Evolutionary conservation across 2,329 filamentous ascomycete genomes (phyloP), one percentile per base, ranked within the genome.

Genomic region (Reticulascus tulasneorum): DNA sequence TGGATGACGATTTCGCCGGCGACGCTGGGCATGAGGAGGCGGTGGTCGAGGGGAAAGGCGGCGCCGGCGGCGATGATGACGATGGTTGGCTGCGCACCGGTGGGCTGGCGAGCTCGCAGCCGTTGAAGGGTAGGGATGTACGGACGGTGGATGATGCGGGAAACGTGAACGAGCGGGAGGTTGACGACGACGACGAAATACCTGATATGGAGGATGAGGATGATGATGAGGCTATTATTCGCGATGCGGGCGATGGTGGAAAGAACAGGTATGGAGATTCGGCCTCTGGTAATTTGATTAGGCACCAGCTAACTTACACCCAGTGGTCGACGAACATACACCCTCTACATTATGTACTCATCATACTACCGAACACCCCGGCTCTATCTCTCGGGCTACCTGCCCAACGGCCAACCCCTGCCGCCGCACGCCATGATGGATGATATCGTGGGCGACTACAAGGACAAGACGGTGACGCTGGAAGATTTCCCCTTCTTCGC

Each of bases 161-260:
- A 18, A 91, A 93, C 53, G 71, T 94, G 28, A 88, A 84, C 11
- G 86, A 90, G 39, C 72, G 77, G 38, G 82, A 82, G 33, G 74
- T 79, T 21, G 76, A 81, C 19, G 83, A 83, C 34, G 80, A 87
- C 28, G 87, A 94, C 53, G 91, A 96, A 53, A 96, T 97, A 44
- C 91, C 90, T 0, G 91, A 97, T 56, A 97, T 97, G 89, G 93
- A 97, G 56, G 93, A 97, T 46, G 91, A 97, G 38, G 90, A 95
- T 45, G 90, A 95, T 44, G 90, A 94, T 45, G 90, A 97, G 63
- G 93, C 93, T 28, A 97, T 98, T 56, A 97, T 97, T 53, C 76
- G 85, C 10, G 89, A 94, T 50, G 72, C 79, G 7, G 64, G 71
- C 19, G 57, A 62, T 7, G 63, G 67, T 38, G 66, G 63, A 35